Evolutionary conservation across 139 green algal genomes (phyloP).

Genomic region (Helicosporidium sp.): DNA sequence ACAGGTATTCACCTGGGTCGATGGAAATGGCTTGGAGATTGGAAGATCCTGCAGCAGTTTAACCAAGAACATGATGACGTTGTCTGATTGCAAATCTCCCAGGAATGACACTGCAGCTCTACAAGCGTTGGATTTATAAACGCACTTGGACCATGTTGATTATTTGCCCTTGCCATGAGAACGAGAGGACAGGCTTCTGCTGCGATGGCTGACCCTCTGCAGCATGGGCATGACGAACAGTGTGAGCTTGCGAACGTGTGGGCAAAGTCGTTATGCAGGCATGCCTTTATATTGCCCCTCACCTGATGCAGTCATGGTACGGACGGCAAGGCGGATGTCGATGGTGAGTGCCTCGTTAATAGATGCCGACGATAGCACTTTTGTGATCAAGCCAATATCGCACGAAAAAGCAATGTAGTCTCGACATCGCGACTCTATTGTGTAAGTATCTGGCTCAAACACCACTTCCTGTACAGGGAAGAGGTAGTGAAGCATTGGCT

Average conservation of each 20-base stretch:
- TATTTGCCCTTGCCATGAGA: conserved; percentile 27
- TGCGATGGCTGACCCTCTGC: neutral
- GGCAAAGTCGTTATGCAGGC: conserved; percentile 12
- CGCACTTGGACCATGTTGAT: conserved; percentile 28
- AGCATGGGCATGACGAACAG: neutral
- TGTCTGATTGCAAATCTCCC: neutral
- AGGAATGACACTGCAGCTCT: neutral
- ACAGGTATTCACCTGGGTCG: conserved; percentile 5
- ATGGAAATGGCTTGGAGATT: conserved; percentile 33
- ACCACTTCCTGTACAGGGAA: conserved; percentile 28
- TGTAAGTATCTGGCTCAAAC: conserved; percentile 32
- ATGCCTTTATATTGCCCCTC: conserved; percentile 9
- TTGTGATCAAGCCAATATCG: conserved; percentile 46
- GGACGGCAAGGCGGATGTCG: neutral
- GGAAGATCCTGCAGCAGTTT: conserved; percentile 50
- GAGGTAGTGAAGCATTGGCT: neutral
- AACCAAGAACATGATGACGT: neutral
- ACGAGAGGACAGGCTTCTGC: conserved; percentile 32
- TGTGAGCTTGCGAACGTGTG: conserved; percentile 13
- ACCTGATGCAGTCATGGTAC: conserved; percentile 15
- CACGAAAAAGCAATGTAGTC: conserved; percentile 51
- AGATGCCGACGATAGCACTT: conserved; percentile 24
- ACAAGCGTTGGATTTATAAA: neutral
- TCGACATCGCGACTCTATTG: conserved; percentile 28
- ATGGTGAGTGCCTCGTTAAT: conserved; percentile 4